Percentiles rank a stretch among this genome's conserved stretches.
Conservation (phyloP, 768 basidiomycete genomes). For the Auricularia heimuer region DNA sequence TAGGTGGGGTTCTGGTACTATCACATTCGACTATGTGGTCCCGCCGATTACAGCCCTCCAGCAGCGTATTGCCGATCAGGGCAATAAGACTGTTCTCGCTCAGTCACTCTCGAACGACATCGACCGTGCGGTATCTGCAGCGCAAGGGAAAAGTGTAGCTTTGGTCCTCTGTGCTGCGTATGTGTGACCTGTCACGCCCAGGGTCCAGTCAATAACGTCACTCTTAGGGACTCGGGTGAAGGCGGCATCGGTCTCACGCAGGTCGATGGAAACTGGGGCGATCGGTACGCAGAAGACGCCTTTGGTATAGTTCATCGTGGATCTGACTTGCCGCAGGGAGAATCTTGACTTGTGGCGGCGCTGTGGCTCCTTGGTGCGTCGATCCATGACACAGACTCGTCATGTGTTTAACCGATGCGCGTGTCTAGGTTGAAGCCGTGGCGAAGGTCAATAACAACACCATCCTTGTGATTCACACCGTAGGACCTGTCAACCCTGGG, state of each 20-base stretch:
- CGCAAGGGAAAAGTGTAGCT: background rate
- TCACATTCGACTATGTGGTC: constrained; percentile 13
- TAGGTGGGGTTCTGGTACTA: constrained; percentile 18
- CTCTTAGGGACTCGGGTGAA: background rate
- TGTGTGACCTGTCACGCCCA: background rate
- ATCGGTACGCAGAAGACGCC: background rate
- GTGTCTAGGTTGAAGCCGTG: constrained; percentile 12
- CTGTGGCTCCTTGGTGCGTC: constrained; percentile 8
- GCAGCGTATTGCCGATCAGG: constrained; percentile 5
- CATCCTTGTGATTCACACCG: constrained; percentile 57
- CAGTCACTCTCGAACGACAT: constrained; percentile 10
- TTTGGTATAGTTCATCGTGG: background rate
- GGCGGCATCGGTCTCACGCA: background rate
- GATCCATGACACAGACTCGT: background rate
- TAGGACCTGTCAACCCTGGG: constrained; percentile 47
- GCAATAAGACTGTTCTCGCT: background rate
- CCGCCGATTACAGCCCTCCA: constrained; percentile 14
- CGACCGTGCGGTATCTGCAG: background rate
- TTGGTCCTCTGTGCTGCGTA: background rate
- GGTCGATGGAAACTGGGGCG: background rate
- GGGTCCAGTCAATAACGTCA: background rate
- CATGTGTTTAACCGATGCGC: background rate
- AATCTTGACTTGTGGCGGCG: constrained; percentile 11
- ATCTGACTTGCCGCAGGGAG: constrained; percentile 9
- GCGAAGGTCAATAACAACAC: constrained; percentile 35